Base-by-base conservation (phyloP, 495 filamentous ascomycete genomes). In the Aspergillus sparsus region DNA sequence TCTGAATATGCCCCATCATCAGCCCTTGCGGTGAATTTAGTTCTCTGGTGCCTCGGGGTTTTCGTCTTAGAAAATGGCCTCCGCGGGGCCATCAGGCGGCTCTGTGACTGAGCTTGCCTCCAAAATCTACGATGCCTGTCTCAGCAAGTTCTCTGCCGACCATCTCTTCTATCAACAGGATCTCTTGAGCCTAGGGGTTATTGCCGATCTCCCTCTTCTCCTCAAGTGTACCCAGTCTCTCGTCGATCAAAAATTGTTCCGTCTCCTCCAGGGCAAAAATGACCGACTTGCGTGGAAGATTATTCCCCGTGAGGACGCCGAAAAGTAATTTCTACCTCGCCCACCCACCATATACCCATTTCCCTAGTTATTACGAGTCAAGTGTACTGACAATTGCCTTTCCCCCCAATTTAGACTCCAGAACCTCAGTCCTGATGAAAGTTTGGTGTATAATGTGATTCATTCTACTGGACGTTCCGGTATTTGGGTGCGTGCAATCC, bases 401-500 rank as follows among this genome's bases (percentile, higher is more conserved):
- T 58, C 12, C n/a, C 50, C 46, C 16, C 13, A 53, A 1, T 37
- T 33, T 62, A 91, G 87, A 75, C 88, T 89, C 69, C 84, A 84
- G 51, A 77, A 77, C 55, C 82, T 91, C 31, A 83, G 72, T 62
- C 66, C 75, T 47, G 90, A 96, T 61, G 91, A 95, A 67, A 82
- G 83, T 62, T 75, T 95, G 54, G 85, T 98, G 5, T 97, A 93
- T 80, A 82, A 83, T 58, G 83, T 88, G 60, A 93, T 98, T 64
- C 93, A 97, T 66, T 85, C 88, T 51, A 85, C 88, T 27, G 89
- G 85, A 27, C 81, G 81, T 44, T 87, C 92, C 60, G 95, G 93
- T 32, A 89, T 95, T 56, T 98, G 94, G 94, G 85, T 88, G 50
- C 87, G 89, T 61, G 85, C 85, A 4, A 86, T 98, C 56, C 87